Conservation (phyloP, 1,284 basidiomycete genomes). For the Ganoderma leucocontextum region DNA sequence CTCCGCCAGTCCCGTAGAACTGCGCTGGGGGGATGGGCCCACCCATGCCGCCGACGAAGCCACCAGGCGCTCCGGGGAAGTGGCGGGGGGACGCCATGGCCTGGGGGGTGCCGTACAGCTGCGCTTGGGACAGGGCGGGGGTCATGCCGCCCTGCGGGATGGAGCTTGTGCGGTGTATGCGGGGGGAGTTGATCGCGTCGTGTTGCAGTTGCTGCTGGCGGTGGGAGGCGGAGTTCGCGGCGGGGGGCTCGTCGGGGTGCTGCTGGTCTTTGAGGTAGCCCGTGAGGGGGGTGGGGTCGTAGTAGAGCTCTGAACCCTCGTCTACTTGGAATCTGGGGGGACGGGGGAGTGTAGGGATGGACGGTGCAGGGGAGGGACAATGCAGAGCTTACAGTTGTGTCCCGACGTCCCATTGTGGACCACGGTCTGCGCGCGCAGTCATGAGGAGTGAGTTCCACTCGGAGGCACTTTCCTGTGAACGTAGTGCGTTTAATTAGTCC, state of each 20-base stretch:
- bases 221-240: conserved; percentile 23
- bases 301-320: conserved; percentile 70
- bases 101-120: conserved; percentile 28
- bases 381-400: conserved; percentile 72
- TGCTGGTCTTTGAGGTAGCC: conserved; percentile 39
- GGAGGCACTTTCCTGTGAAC: conserved; percentile 73
- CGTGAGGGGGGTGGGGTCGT: conserved; percentile 61
- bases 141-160: conserved; percentile 27
- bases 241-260: conserved; percentile 38
- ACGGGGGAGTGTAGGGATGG: background rate
- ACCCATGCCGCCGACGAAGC: conserved; percentile 34
- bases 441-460: conserved; percentile 85
- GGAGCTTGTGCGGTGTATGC: conserved; percentile 24
- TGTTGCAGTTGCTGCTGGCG: conserved; percentile 26
- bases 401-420: conserved; percentile 86
- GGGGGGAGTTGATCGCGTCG: conserved; percentile 26
- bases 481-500: conserved; percentile 10
- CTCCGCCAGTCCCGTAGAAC: conserved; percentile 39
- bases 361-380: background rate
- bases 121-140: conserved; percentile 26
- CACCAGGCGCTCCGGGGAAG: conserved; percentile 38
- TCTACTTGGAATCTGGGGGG: conserved; percentile 62
- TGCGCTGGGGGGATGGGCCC: conserved; percentile 36
- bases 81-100: conserved; percentile 46
- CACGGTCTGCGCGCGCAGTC: conserved; percentile 79